phyloP scores from a whole-genome alignment of 1,284 basidiomycete genomes.

The Cerrena zonata region DNA sequence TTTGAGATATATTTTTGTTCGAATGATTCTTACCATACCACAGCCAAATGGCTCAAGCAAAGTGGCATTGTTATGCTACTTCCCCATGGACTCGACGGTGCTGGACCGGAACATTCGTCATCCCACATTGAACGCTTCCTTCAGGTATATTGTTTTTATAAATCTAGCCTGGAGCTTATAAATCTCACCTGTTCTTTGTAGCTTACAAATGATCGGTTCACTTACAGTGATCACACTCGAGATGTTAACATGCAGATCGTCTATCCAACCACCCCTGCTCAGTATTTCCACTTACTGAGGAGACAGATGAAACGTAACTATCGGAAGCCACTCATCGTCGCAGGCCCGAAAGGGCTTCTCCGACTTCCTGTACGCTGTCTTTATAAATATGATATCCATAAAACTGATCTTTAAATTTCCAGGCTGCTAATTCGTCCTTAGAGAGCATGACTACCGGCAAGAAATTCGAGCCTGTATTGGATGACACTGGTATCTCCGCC shows the following conservation, averaged over 20 bases:
- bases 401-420: conserved; percentile 3
- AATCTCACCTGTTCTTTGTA: conserved; percentile 21
- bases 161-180: background rate
- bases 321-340: conserved; percentile 78
- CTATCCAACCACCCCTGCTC: conserved; percentile 82
- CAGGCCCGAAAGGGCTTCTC: conserved; percentile 77
- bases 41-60: conserved; percentile 91
- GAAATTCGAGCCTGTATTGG: conserved; percentile 68
- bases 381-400: background rate
- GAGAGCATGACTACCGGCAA: conserved; percentile 60
- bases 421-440: conserved; percentile 74
- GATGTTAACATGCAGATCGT: conserved; percentile 78
- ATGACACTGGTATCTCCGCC: conserved; percentile 40
- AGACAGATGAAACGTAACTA: conserved; percentile 80
- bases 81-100: conserved; percentile 83
- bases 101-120: conserved; percentile 87
- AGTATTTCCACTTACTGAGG: conserved; percentile 84
- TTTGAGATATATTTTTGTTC: too few relatives aligned
- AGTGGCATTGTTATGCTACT: conserved; percentile 83
- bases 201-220: conserved; percentile 68
- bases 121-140: conserved; percentile 82
- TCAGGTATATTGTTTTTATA: conserved; percentile 43
- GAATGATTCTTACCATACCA: conserved; percentile 8
- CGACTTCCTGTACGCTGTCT: conserved; percentile 61
- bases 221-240: conserved; percentile 28